Percentiles rank a stretch among this genome's conserved stretches.
phyloP scores from a whole-genome alignment of 805 yeast genomes.

The Starmerella geochares region DNA sequence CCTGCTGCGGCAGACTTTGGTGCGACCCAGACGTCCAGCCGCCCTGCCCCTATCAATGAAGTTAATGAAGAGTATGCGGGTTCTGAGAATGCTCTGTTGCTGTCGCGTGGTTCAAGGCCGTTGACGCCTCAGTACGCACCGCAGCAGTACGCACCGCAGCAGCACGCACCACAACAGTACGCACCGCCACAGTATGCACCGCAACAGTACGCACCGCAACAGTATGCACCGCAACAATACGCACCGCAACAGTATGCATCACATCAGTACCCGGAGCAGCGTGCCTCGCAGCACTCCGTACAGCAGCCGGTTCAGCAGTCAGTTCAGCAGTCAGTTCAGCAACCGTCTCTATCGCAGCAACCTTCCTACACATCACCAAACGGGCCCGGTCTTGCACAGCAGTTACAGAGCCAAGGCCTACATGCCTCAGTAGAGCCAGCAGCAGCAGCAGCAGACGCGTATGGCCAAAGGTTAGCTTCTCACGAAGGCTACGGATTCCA shows the following conservation, averaged over 20 bases:
- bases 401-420: too few species aligned
- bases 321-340: background rate
- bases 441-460: background rate
- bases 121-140: background rate
- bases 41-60: conserved; percentile 13
- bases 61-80: conserved; percentile 13
- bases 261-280: too few species aligned
- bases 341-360: too few species aligned
- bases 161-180: background rate
- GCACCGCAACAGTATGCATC: too few species aligned
- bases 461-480: background rate
- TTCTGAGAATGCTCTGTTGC: background rate
- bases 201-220: background rate
- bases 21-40: background rate
- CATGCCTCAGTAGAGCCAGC: too few species aligned
- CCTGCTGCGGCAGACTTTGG: background rate
- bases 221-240: too few species aligned
- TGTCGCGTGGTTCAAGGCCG: background rate
- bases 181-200: background rate
- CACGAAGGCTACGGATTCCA: background rate
- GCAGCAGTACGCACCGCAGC: background rate
- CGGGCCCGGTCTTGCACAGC: too few species aligned
- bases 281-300: too few species aligned
- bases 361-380: too few species aligned
- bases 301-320: too few species aligned